Conservation (phyloP, 75 land plant genomes). For the Picea sitchensis region DNA sequence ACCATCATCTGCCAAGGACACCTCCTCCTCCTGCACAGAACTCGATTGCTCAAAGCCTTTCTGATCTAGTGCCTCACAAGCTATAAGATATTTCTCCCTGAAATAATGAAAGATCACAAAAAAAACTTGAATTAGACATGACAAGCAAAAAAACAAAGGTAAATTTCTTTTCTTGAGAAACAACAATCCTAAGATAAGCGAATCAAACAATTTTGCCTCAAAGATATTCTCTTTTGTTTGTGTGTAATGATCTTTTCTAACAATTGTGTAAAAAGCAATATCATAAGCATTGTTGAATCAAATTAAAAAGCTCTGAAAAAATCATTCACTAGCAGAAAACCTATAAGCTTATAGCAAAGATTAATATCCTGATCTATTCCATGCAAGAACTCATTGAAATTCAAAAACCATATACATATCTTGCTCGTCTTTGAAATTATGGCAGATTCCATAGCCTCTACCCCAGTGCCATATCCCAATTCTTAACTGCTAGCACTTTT, state of each 20-base stretch:
- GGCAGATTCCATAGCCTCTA: too few species aligned
- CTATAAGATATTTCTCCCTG: slow-evolving; percentile 54
- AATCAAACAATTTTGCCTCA: background rate
- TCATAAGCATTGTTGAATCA: too few species aligned
- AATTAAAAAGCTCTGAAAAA: too few species aligned
- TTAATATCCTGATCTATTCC: too few species aligned
- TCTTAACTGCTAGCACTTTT: too few species aligned
- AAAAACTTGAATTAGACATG: background rate
- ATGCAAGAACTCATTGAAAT: too few species aligned
- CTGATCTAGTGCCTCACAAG: slow-evolving; percentile 22
- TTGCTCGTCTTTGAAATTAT: too few species aligned
- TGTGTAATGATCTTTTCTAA: background rate
- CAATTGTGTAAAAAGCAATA: background rate
- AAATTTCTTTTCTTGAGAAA: background rate
- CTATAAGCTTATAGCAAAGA: too few species aligned
- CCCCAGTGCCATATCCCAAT: too few species aligned
- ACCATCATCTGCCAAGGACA: slow-evolving; percentile 13
- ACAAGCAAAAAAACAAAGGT: background rate
- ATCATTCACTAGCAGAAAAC: too few species aligned
- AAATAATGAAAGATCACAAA: background rate
- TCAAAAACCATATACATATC: too few species aligned
- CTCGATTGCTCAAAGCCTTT: slow-evolving; percentile 11
- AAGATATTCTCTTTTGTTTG: background rate
- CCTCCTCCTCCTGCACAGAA: slow-evolving; percentile 10
- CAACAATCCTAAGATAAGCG: background rate